A percentile compares a stretch with the other conserved stretches of the same genome.
Conservation (phyloP, 768 basidiomycete species). For the Cystobasidium onofrii region DNA sequence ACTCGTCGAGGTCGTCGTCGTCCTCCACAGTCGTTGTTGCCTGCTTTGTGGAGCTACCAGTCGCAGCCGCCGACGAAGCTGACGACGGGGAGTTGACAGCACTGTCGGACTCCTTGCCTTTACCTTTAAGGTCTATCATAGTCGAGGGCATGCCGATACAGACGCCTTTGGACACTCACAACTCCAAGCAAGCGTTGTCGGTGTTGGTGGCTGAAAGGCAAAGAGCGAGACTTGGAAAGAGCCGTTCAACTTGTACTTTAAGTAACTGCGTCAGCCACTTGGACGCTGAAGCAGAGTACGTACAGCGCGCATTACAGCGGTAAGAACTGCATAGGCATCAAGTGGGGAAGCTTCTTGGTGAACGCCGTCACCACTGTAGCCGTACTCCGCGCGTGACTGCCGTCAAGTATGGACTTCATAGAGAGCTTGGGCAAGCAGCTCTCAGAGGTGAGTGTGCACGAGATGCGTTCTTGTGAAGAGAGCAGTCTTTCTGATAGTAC, state of each 20-base stretch:
- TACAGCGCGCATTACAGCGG: not conserved
- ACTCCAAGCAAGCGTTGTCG: not conserved
- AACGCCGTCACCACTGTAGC: too few relatives aligned
- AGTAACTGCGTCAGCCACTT: not conserved
- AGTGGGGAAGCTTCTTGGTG: not conserved
- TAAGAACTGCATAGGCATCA: not conserved
- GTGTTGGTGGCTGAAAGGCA: not conserved
- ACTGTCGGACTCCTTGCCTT: not conserved
- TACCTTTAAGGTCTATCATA: conserved; percentile 15
- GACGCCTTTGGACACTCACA: not conserved
- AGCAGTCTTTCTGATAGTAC: too few relatives aligned
- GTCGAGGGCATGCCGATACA: not conserved
- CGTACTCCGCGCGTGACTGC: too few relatives aligned
- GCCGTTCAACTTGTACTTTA: not conserved
- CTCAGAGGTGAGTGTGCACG: conserved; percentile 23
- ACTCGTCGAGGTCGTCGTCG: conserved; percentile 29
- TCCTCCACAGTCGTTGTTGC: not conserved
- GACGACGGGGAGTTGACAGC: not conserved
- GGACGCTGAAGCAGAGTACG: not conserved
- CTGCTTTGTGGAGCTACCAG: not conserved
- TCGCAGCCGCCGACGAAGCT: not conserved
- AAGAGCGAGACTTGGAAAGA: not conserved
- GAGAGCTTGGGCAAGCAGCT: conserved; percentile 29
- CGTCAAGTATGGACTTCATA: conserved; percentile 22
- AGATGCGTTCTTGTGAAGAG: too few relatives aligned